Base-by-base conservation (phyloP, 106 monocot species). In the Hemerocallis citrina region DNA sequence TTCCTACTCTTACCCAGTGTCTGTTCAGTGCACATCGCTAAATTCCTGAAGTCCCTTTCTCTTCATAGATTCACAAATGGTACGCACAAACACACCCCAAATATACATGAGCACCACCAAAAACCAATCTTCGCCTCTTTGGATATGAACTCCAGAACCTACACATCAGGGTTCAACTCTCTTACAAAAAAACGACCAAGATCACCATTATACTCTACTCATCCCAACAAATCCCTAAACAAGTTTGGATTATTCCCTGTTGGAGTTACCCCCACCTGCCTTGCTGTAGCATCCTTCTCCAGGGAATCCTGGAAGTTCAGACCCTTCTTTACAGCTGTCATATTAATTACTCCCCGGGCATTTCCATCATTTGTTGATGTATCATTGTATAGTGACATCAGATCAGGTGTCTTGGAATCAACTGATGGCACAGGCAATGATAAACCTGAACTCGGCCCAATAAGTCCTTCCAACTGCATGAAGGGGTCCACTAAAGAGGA, bases 201-300 rank as follows among this genome's bases (percentile, higher is more conserved):
- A n/a, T n/a, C n/a, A n/a, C n/a, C n/a, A n/a, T n/a, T n/a, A n/a
- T n/a, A n/a, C n/a, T n/a, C n/a, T n/a, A n/a, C n/a, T 81, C 59
- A 95, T 54, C 96, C 87, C 14, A 96, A 44, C 69, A 96, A 65
- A 65, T 96, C 96, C 12, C 80, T 76, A 63, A 96, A 96, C 49
- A 96, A 66, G 59, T 82, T 86, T 1, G 91, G 96, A 35, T 96
- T 96, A 39, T 79, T 84, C 25, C 78, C 81, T 7, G 96, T 76
- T 16, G 91, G 96, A 5, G 81, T 84, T 28, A 96, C 86, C 9
- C 96, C 96, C 5, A 96, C 78, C 68, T 96, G 90, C 36, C 91
- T 75, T 10, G 87, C 81, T 5, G 74, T 65, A 6, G 87, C 87
- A 73, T 91, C 81, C 66, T 91, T 96, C 64, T 88, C 84, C 56